phyloP scores from a whole-genome alignment of 129 eudicot genomes.

The Dittrichia graveolens region DNA sequence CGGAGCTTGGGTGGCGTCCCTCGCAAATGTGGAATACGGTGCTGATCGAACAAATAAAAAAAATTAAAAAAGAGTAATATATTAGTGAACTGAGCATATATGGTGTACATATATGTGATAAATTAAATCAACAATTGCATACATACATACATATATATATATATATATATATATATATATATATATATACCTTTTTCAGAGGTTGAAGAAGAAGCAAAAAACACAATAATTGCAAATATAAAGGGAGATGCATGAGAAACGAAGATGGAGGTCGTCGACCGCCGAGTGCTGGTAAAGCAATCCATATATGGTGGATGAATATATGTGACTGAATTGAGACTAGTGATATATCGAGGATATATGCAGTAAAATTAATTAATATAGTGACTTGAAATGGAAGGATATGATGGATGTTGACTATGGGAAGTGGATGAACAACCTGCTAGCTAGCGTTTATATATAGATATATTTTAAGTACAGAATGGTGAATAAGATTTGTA shows the following conservation, averaged over 20 bases:
- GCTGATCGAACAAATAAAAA: constrained; percentile 38
- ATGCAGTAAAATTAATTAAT: no score
- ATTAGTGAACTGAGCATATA: neutral
- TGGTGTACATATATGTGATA: neutral
- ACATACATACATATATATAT: no score
- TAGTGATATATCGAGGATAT: neutral
- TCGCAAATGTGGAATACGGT: constrained; percentile 72
- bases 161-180: no score
- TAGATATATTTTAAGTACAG: no score
- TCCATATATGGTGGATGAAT: constrained; percentile 3
- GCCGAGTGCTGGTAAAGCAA: neutral
- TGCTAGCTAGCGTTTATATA: neutral
- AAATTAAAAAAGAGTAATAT: neutral
- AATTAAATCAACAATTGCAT: neutral
- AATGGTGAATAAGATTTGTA: no score
- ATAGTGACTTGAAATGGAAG: neutral
- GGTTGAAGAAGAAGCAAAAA: constrained; percentile 20
- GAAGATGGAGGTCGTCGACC: neutral
- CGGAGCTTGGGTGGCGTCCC: constrained; percentile 61
- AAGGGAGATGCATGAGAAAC: constrained; percentile 5
- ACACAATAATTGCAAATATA: constrained; percentile 9
- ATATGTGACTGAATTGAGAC: neutral
- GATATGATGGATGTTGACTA: neutral
- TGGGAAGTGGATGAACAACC: neutral
- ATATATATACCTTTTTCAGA: constrained; percentile 38